Base-by-base conservation (phyloP, 2,329 filamentous ascomycete genomes). In the Colletotrichum karsti region DNA sequence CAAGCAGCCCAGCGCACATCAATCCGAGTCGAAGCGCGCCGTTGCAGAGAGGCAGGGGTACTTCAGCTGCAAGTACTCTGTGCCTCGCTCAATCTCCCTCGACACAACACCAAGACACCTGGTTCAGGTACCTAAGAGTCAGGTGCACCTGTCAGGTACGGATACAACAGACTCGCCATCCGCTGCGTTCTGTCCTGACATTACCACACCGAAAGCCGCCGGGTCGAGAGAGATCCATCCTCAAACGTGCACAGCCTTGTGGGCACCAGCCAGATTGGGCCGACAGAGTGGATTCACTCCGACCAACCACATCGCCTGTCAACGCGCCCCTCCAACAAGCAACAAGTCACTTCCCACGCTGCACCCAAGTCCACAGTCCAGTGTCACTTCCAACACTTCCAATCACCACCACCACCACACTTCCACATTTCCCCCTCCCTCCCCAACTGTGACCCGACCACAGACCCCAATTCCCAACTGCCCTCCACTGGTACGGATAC, bases 161-260 rank as follows among this genome's bases (percentile, higher is more conserved):
- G 42, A 59, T 67, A 67, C 63, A 20, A 9, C 30, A 35, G 48
- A 35, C 33, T 35, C 33, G 33, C 10, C 33, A 4, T 35, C 4
- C 33, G n/a, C 53, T 33, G n/a, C 5, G 22, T 48, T n/a, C 18
- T 18, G n/a, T 7, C 24, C 44, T 67, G 20, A 33, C 37, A 53
- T 12, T 26, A 15, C 44, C 39, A 60, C 24, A 39, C 41, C 46
- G 20, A 46, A 69, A 65, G 51, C n/a, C 51, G 53, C 63, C 59
- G 24, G 48, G 53, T 63, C 54, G 54, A 70, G 54, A 68, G 42
- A 6, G 5, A 55, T 67, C 53, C 57, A 69, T 70, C 63, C 68
- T 70, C 68, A 71, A 71, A 71, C 70, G 70, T 70, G 70, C 70
- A 71, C 70, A 71, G 70, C 68, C 70, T 71, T 70, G 68, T 70